Percentiles rank a stretch among this genome's conserved stretches.
phyloP scores from a whole-genome alignment of 1,284 basidiomycete species.

The Tilletia caries region DNA sequence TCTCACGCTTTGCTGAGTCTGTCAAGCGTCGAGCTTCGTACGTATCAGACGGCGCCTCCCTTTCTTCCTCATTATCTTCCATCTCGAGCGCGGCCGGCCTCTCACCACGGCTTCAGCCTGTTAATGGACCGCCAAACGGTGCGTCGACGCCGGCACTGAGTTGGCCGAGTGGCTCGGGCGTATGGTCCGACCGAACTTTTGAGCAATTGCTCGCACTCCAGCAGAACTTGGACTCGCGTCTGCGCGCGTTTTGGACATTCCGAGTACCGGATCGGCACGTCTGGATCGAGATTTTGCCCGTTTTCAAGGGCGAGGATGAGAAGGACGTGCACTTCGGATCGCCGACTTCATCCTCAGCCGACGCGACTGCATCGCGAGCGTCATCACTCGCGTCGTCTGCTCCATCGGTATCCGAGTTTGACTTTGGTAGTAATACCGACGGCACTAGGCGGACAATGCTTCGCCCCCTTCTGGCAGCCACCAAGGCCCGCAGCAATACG shows the following conservation, averaged over 20 bases:
- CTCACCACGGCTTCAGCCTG: background rate
- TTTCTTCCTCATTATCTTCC: slow-evolving; percentile 7
- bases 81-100: background rate
- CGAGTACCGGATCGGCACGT: slow-evolving; percentile 30
- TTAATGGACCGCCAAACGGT: background rate
- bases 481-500: background rate
- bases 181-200: slow-evolving; percentile 32
- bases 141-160: background rate
- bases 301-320: slow-evolving; percentile 24
- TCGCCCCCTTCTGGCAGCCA: slow-evolving; percentile 13
- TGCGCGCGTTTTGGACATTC: slow-evolving; percentile 43
- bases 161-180: slow-evolving; percentile 23
- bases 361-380: slow-evolving; percentile 24
- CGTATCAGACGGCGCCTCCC: background rate
- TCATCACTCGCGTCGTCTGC: slow-evolving; percentile 12
- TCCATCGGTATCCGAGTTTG: background rate
- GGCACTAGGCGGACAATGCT: background rate
- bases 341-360: slow-evolving; percentile 30
- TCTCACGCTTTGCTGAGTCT: slow-evolving; percentile 5
- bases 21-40: background rate
- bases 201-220: slow-evolving; percentile 37
- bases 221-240: slow-evolving; percentile 29
- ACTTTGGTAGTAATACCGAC: background rate
- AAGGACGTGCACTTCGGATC: slow-evolving; percentile 18
- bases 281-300: slow-evolving; percentile 32